Evolutionary conservation across 2,329 filamentous ascomycete genomes (phyloP).

Genomic region (Drechslerella dactyloides): DNA sequence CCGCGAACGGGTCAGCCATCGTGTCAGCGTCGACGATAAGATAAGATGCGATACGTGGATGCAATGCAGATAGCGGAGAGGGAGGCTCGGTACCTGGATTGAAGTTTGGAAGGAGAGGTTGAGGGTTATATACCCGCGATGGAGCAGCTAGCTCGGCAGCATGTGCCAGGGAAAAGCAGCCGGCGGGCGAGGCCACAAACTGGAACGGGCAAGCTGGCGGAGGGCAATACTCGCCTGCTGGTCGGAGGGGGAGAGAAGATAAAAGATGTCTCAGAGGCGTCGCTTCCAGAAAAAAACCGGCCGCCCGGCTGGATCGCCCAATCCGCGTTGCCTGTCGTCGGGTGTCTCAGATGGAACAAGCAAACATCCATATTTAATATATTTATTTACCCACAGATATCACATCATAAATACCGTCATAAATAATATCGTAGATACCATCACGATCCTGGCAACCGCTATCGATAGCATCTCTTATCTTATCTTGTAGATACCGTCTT

Average conservation of each 20-base stretch:
- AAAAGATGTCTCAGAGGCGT: background rate
- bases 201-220: slow-evolving; percentile 2
- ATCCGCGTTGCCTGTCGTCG: background rate
- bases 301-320: background rate
- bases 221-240: background rate
- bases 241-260: background rate
- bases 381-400: no score
- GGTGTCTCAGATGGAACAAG: background rate
- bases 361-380: background rate
- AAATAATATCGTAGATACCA: no score
- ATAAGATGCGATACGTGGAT: no score
- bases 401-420: no score
- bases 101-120: no score
- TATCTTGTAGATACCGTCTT: no score
- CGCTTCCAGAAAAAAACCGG: slow-evolving; percentile 1
- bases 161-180: slow-evolving; percentile 21
- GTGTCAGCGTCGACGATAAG: no score
- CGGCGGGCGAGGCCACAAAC: slow-evolving; percentile 12
- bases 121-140: slow-evolving; percentile 18
- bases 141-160: slow-evolving; percentile 30
- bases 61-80: no score
- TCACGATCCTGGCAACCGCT: no score
- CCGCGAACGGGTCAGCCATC: slow-evolving; percentile 31
- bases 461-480: no score
- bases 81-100: no score